phyloP scores from a whole-genome alignment of 2,329 filamentous ascomycete genomes.

The Ophiocordyceps camponoti-floridani region DNA sequence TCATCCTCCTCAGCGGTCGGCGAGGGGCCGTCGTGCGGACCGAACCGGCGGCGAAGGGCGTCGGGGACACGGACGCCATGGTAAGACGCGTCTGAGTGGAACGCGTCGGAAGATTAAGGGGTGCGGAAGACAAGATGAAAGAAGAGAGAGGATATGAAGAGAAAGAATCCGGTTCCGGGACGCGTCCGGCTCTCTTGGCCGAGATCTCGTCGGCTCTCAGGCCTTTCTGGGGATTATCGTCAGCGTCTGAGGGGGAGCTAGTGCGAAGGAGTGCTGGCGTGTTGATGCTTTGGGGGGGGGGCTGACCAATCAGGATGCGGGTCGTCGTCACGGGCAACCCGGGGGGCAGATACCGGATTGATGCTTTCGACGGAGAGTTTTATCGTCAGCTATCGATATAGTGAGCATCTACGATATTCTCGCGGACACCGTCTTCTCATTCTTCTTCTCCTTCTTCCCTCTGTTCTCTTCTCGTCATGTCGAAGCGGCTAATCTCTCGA shows the following conservation, averaged over 20 bases:
- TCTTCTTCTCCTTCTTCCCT: too few species aligned
- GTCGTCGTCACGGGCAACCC: constrained; percentile 15
- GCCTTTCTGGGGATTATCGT: too few species aligned
- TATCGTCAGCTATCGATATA: too few species aligned
- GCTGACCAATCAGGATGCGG: constrained; percentile 14
- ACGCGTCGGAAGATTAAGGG: not conserved
- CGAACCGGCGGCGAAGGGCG: constrained; percentile 31
- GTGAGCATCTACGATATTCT: too few species aligned
- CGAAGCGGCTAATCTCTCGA: too few species aligned
- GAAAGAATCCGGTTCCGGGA: too few species aligned
- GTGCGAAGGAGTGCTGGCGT: not conserved
- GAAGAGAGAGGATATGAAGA: not conserved
- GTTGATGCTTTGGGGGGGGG: constrained; percentile 9
- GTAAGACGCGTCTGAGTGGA: constrained; percentile 2
- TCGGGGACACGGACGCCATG: constrained; percentile 38
- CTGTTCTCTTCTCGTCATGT: too few species aligned
- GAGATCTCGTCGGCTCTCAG: too few species aligned
- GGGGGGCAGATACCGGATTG: too few species aligned
- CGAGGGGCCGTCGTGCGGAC: constrained; percentile 35
- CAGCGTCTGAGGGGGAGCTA: not conserved
- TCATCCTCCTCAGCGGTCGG: constrained; percentile 34
- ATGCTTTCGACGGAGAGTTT: too few species aligned
- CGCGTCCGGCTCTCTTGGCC: too few species aligned
- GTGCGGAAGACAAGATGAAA: not conserved
- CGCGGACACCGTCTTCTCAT: too few species aligned